Evolutionary conservation across 2,329 filamentous ascomycete genomes (phyloP).

Genomic region (Didymella glomerata): DNA sequence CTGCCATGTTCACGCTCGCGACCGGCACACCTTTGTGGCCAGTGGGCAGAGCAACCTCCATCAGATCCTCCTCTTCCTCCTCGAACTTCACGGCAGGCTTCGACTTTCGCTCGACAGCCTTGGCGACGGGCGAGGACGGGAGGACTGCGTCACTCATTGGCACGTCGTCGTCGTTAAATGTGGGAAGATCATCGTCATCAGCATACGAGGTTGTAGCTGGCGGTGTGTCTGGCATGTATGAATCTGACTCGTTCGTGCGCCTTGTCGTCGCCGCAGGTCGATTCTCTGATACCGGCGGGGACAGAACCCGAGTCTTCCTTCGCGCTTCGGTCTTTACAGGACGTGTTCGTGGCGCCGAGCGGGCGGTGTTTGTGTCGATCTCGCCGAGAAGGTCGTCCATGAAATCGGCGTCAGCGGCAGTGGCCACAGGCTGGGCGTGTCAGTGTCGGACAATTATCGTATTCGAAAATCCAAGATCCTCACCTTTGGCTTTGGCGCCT

Average conservation of each 20-base stretch:
- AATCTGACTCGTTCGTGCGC: constrained; percentile 48
- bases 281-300: constrained; percentile 69
- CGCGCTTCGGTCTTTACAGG: constrained; percentile 77
- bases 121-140: constrained; percentile 86
- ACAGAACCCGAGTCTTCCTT: constrained; percentile 80
- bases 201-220: constrained; percentile 53
- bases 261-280: constrained; percentile 37
- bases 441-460: constrained; percentile 18
- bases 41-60: constrained; percentile 83
- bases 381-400: constrained; percentile 84
- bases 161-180: constrained; percentile 69
- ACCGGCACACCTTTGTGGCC: constrained; percentile 69
- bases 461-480: neutral
- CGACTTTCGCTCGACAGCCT: constrained; percentile 76
- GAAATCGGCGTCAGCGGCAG: constrained; percentile 88
- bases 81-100: constrained; percentile 65
- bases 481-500: constrained; percentile 82
- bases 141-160: constrained; percentile 81
- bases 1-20: constrained; percentile 83
- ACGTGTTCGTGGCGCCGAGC: constrained; percentile 64
- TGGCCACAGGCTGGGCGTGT: constrained; percentile 70
- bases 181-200: constrained; percentile 65
- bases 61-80: constrained; percentile 77
- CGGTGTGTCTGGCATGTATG: constrained; percentile 55
- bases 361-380: constrained; percentile 79